Percentiles rank a stretch among this genome's conserved stretches.
Conservation (phyloP, 495 filamentous ascomycete species). For the Sabuloglossum arenarium region DNA sequence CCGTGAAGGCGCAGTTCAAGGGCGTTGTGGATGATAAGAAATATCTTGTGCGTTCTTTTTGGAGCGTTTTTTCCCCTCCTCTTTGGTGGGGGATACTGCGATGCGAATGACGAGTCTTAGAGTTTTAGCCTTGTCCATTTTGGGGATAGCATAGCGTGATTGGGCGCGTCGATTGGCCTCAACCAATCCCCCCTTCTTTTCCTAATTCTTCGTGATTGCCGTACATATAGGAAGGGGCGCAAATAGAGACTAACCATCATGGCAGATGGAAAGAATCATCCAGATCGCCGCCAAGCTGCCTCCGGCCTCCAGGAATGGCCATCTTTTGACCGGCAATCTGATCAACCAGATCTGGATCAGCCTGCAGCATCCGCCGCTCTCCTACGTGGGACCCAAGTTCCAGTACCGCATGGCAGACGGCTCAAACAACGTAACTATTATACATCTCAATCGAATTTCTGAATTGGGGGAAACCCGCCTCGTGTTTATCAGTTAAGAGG, state of each 20-base stretch:
- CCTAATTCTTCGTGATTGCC: no score
- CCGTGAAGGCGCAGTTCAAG: slow-evolving; percentile 8
- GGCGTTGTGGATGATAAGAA: slow-evolving; percentile 13
- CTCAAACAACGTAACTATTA: slow-evolving; percentile 4
- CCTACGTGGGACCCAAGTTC: neutral
- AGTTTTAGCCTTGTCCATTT: no score
- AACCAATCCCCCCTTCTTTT: no score
- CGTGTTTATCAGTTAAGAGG: no score
- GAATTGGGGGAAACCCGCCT: slow-evolving; percentile 34
- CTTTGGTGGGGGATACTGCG: no score
- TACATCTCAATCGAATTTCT: slow-evolving; percentile 23
- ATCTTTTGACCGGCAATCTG: slow-evolving; percentile 1
- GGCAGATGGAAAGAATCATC: neutral
- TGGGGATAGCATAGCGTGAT: no score
- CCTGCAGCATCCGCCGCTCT: neutral
- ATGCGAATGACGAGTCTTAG: no score
- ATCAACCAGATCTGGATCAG: neutral
- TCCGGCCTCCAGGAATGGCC: slow-evolving; percentile 27
- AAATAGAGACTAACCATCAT: neutral
- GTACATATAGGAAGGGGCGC: no score
- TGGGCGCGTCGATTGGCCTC: no score
- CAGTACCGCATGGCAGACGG: slow-evolving; percentile 3
- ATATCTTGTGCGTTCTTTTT: slow-evolving; percentile 19
- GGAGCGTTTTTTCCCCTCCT: no score
- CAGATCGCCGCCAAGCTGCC: slow-evolving; percentile 26